phyloP scores from a whole-genome alignment of 2,329 filamentous ascomycete genomes.

The Geoglossum cookeanum region DNA sequence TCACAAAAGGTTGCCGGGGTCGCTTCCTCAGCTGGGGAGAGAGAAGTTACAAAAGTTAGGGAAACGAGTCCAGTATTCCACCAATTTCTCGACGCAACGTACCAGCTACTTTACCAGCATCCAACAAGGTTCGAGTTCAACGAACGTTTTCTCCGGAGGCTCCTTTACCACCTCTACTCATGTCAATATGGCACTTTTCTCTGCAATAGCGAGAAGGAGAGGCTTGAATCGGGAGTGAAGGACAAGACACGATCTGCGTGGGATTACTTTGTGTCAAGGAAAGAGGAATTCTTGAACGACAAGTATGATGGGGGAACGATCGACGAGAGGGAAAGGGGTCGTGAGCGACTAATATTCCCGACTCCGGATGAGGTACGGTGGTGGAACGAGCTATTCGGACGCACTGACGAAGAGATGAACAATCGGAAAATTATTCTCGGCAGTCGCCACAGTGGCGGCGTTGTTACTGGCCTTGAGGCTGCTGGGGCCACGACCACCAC shows the following conservation, averaged over 20 bases:
- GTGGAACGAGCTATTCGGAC: slow-evolving; percentile 81
- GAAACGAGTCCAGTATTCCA: slow-evolving; percentile 95
- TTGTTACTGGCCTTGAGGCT: slow-evolving; percentile 40
- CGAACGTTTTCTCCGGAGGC: slow-evolving; percentile 71
- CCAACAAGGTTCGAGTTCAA: slow-evolving; percentile 90
- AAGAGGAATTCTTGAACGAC: slow-evolving; percentile 63
- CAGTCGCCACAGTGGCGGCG: slow-evolving; percentile 22
- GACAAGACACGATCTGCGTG: slow-evolving; percentile 74
- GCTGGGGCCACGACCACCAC: slow-evolving; percentile 34
- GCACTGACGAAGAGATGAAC: slow-evolving; percentile 88
- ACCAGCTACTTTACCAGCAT: slow-evolving; percentile 71
- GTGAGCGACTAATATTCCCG: slow-evolving; percentile 72
- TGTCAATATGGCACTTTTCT: slow-evolving; percentile 96
- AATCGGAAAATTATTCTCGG: slow-evolving; percentile 29
- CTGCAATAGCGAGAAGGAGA: slow-evolving; percentile 84
- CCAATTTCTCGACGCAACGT: slow-evolving; percentile 88
- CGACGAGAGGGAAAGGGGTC: slow-evolving; percentile 61
- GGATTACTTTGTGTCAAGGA: slow-evolving; percentile 80
- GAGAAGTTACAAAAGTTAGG: slow-evolving; percentile 59
- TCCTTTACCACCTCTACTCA: slow-evolving; percentile 86
- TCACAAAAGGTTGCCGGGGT: slow-evolving; percentile 13
- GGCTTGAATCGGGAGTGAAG: slow-evolving; percentile 46
- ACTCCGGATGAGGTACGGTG: slow-evolving; percentile 61
- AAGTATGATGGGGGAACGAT: slow-evolving; percentile 51
- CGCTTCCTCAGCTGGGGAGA: slow-evolving; percentile 25